Base-by-base conservation (phyloP, 164 flowering plant genomes). In the Brasenia schreberi region DNA sequence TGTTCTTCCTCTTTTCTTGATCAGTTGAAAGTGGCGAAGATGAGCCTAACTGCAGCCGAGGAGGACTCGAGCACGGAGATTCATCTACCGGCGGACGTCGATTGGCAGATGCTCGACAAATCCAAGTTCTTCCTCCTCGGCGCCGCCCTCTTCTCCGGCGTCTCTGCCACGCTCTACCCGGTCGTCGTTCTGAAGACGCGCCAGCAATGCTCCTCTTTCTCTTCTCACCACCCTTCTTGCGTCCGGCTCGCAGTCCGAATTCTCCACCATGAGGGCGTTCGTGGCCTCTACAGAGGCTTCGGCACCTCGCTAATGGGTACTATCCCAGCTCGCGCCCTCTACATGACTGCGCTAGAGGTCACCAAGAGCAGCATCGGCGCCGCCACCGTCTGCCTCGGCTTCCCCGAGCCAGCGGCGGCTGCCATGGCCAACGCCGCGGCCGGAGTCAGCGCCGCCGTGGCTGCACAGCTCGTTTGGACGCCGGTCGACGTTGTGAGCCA, bases 41-140 rank as follows among this genome's bases (percentile, higher is more conserved):
- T 88, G 92, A 86, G 82, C 70, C 76, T 86, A 64, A 61, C 81
- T n/a, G 33, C 63, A 7, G 87, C 83, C 39, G 86, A 85, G 71
- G 85, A 85, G 66, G 83, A 81, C 42, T 74, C 88, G 69, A 79
- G 79, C 0, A 52, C 81, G n/a, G 88, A 87, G 71, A 82, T 90
- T 61, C 88, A 82, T 69, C 69, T 90, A 0, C 97, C 97, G 0
- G 88, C 92, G 0, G 97, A 90, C 23, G 74, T 90, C 19, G 89
- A 90, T 65, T 90, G 97, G 97, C 73, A 88, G 66, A 90, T 87
- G 97, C 84, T 91, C 0, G 96, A 91, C 64, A 91, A 91, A 72
- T 84, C 97, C 16, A 84, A 79, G 73, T 91, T 91, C 69, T 91
- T 88, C 80, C 66, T 91, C 65, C 85, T 91, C 19, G 97, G 97